Percentiles rank a stretch among this genome's conserved stretches.
phyloP scores from a whole-genome alignment of 1,284 basidiomycete genomes.

The Trametes sp. region DNA sequence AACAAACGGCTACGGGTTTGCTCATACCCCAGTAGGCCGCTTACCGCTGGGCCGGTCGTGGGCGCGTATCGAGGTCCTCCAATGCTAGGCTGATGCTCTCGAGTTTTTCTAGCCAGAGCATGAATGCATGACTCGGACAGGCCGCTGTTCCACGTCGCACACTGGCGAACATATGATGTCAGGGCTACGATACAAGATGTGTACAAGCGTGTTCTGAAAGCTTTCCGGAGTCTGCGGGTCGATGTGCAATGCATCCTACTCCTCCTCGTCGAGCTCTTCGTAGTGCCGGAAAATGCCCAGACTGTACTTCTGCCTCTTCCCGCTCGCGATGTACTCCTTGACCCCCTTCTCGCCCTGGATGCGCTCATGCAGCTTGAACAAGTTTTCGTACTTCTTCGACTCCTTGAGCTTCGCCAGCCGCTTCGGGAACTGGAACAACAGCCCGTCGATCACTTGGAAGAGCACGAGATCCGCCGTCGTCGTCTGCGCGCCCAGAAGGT shows the following conservation, averaged over 20 bases:
- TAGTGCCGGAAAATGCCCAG: slow-evolving; percentile 56
- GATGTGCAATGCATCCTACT: slow-evolving; percentile 28
- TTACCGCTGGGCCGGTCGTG: no score
- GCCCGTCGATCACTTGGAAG: slow-evolving; percentile 51
- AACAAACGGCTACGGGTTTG: no score
- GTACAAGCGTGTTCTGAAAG: no score
- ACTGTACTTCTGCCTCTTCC: slow-evolving; percentile 47
- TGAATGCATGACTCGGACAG: no score
- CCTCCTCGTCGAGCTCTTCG: slow-evolving; percentile 52
- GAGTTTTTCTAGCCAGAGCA: no score
- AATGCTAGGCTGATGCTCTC: no score
- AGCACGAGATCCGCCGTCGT: slow-evolving; percentile 57
- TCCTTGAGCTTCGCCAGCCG: slow-evolving; percentile 42
- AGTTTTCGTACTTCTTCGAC: slow-evolving; percentile 41
- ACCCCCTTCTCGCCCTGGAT: slow-evolving; percentile 46
- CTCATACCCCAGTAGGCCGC: no score
- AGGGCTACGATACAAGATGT: no score
- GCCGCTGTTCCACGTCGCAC: no score
- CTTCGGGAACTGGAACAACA: slow-evolving; percentile 57
- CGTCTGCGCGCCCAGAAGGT: slow-evolving; percentile 48
- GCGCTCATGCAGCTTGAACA: slow-evolving; percentile 44
- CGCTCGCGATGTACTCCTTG: slow-evolving; percentile 52
- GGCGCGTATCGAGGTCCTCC: no score
- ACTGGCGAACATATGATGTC: no score
- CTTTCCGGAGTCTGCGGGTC: no score